These are phyloP conservation scores for Salix viminalis DNA, from an alignment of 345 rosid genomes.

Conservation along the genomic window DNA sequence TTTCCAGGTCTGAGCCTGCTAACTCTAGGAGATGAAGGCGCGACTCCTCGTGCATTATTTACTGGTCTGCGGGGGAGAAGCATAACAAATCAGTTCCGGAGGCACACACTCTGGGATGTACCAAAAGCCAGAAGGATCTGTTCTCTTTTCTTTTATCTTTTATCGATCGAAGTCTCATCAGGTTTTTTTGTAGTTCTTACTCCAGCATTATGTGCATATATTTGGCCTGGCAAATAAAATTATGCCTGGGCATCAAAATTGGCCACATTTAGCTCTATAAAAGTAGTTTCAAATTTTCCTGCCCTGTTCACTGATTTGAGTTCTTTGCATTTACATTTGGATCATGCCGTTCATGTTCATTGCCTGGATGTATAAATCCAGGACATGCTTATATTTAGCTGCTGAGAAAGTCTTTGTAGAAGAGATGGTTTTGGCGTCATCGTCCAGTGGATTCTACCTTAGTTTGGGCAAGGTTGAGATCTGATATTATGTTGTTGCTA, in stretches of 20 bases:
- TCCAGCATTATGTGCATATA: constrained; percentile 23
- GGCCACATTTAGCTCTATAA: neutral
- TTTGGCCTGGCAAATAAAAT: constrained; percentile 18
- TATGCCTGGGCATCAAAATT: constrained; percentile 1
- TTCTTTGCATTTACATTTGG: constrained; percentile 1
- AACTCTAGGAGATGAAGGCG: neutral
- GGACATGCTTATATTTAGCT: neutral
- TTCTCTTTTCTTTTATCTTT: neutral
- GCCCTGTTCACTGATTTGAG: neutral
- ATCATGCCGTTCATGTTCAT: neutral
- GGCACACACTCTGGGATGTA: constrained; percentile 1
- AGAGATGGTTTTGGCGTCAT: neutral
- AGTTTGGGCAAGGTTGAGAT: neutral
- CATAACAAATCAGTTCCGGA: neutral
- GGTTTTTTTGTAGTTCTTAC: constrained; percentile 8
- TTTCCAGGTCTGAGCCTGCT: neutral
- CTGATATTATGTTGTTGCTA: neutral
- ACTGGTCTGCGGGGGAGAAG: constrained; percentile 3
- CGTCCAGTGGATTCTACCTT: neutral
- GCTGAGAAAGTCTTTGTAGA: neutral
- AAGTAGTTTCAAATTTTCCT: neutral
- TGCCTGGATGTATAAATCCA: neutral
- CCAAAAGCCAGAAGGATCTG: neutral
- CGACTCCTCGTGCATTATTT: neutral
- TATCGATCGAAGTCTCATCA: neutral